These are phyloP conservation scores for Misopates orontium DNA, from an alignment of 257 asterid species.

Conservation along the genomic window DNA sequence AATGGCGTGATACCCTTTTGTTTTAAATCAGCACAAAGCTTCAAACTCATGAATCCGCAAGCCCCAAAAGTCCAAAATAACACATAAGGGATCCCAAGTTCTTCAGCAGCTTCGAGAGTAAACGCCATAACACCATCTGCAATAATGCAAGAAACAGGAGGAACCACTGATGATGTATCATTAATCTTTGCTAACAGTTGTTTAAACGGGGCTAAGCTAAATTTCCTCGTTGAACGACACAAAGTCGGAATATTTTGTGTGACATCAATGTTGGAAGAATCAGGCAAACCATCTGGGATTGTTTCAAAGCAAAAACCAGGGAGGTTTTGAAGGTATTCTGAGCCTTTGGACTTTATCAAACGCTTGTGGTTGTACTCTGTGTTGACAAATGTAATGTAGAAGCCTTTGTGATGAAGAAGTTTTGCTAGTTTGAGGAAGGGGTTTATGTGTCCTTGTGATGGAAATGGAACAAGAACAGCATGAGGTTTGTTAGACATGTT, in stretches of 20 bases:
- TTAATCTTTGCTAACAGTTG: conserved; percentile 15
- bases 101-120: conserved; percentile 10
- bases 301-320: conserved; percentile 25
- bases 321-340: not conserved
- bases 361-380: conserved; percentile 28
- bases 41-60: conserved; percentile 23
- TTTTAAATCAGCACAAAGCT: conserved; percentile 9
- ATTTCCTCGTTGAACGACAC: conserved; percentile 10
- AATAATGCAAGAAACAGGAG: conserved; percentile 24
- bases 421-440: conserved; percentile 32
- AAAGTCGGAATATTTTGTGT: conserved; percentile 14
- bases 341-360: conserved; percentile 20
- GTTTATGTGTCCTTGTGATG: conserved; percentile 34
- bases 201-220: conserved; percentile 7
- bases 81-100: conserved; percentile 16
- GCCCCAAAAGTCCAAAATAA: conserved; percentile 25
- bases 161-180: not conserved
- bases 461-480: conserved; percentile 31
- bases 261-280: conserved; percentile 11
- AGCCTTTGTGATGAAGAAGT: conserved; percentile 27
- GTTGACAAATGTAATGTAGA: conserved; percentile 26
- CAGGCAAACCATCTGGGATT: conserved; percentile 31
- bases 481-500: conserved; percentile 19
- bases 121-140: conserved; percentile 26
- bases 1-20: conserved; percentile 23